phyloP scores from a whole-genome alignment of 2,329 filamentous ascomycete genomes.

The Cryphonectria parasitica region DNA sequence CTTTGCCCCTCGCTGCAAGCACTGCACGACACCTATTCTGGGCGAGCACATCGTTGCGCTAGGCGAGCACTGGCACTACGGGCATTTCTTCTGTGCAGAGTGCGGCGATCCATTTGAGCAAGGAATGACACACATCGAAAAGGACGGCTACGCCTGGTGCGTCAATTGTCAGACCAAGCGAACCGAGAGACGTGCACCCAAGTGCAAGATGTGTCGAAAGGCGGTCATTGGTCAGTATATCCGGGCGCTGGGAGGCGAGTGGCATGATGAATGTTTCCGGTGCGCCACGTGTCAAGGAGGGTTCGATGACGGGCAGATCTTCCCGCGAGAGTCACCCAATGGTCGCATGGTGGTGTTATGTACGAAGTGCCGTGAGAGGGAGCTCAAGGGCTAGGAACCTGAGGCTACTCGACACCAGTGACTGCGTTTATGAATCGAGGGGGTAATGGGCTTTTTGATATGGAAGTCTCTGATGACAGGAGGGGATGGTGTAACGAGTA shows the following conservation, averaged over 20 bases:
- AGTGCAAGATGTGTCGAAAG: conserved; percentile 82
- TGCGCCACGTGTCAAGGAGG: conserved; percentile 67
- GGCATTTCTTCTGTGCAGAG: conserved; percentile 98
- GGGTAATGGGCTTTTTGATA: neutral
- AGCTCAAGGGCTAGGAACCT: conserved; percentile 54
- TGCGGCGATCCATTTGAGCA: conserved; percentile 92
- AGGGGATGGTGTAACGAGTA: neutral
- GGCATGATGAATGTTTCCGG: conserved; percentile 91
- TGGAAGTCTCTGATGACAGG: neutral
- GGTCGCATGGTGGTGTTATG: conserved; percentile 60
- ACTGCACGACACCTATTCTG: conserved; percentile 94
- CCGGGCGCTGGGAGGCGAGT: conserved; percentile 85
- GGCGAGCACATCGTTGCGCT: conserved; percentile 93
- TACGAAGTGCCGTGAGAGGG: conserved; percentile 61
- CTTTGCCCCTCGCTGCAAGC: conserved; percentile 91
- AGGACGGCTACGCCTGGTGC: conserved; percentile 98
- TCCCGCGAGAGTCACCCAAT: conserved; percentile 57
- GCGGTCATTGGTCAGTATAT: conserved; percentile 91
- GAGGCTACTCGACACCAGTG: conserved; percentile 2
- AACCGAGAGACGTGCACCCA: conserved; percentile 83
- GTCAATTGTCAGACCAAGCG: conserved; percentile 89
- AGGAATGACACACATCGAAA: conserved; percentile 78
- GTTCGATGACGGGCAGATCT: conserved; percentile 69
- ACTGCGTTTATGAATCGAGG: neutral
- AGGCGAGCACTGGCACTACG: conserved; percentile 94